Conservation (phyloP, 305 asterid genomes). For the Withania somnifera region DNA sequence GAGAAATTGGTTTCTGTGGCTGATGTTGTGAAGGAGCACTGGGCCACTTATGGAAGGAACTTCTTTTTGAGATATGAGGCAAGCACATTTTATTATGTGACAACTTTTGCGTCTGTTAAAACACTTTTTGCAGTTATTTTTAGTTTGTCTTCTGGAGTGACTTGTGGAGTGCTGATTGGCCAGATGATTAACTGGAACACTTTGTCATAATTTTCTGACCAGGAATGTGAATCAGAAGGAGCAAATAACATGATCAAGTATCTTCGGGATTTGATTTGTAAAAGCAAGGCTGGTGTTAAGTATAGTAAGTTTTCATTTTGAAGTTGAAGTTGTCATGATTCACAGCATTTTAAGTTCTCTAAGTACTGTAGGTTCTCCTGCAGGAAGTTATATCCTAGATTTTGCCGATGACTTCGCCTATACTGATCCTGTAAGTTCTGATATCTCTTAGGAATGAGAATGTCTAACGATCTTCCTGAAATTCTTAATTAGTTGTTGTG, state of each 20-base stretch:
- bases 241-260: conserved; percentile 73
- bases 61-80: conserved; percentile 96
- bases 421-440: conserved; percentile 77
- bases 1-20: conserved; percentile 76
- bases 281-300: conserved; percentile 60
- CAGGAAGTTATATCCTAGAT: conserved; percentile 68
- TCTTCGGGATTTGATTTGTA: conserved; percentile 64
- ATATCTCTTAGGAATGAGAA: not conserved
- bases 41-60: conserved; percentile 93
- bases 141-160: not conserved
- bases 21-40: conserved; percentile 74
- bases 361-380: conserved; percentile 12
- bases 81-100: conserved; percentile 17
- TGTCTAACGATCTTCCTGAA: not conserved
- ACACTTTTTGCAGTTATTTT: not conserved
- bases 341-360: not conserved
- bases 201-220: conserved; percentile 8
- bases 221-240: conserved; percentile 95
- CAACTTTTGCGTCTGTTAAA: not conserved
- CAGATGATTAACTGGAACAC: conserved; percentile 3
- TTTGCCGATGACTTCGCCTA: conserved; percentile 92
- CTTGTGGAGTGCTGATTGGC: not conserved
- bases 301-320: conserved; percentile 40
- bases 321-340: not conserved
- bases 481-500: not conserved